Evolutionary conservation across 108 stramenopile genomes (phyloP), one percentile per base, ranked within the genome.

Genomic region (Cyclostephanos invisitatus): DNA sequence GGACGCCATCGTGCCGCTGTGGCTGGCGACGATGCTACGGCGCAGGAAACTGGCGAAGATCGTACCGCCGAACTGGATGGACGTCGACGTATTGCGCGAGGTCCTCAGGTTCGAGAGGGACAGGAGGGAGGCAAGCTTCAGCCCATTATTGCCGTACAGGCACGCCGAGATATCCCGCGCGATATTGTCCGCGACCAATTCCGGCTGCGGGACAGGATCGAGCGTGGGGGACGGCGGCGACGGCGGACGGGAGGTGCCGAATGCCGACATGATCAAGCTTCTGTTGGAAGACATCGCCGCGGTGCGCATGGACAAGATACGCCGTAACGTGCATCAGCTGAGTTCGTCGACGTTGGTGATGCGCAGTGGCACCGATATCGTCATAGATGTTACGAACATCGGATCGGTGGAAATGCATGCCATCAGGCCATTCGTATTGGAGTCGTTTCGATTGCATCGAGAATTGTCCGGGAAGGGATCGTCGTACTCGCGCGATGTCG

Each of bases 301-400:
- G 7, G 84, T 95, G 4, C 74, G 93, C 44, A 74, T 82, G 57
- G 93, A 92, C 60, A 91, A 92, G 61, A 77, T 95, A 73, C 88
- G 91, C 62, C 63, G 57, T 9, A 87, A 92, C 59, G 84, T 95
- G 44, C 93, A 91, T 63, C 75, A 75, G 18, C 57, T 92, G 54
- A 81, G 82, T 64, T 61, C 74, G 38, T 72, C 74, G 40, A 75
- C 73, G 9, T 75, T 90, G 64, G 63, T 38, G 1, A 56, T 50
- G 24, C 56, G 66, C 40, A n/a, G 76, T 62, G 48, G 35, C 27
- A 50, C 57, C 70, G 70, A 65, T 3, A 70, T 14, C 29, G 40
- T 62, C 67, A 80, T 91, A 68, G 80, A 85, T 56, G 89, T 95
- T 1, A 85, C 87, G 10, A 88, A 88, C 27, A 92, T 95, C 83